A percentile compares a stretch with the other conserved stretches of the same genome.
Evolutionary conservation across 208 protist species (phyloP).

Genomic region (Acanthamoeba rhysodes): DNA sequence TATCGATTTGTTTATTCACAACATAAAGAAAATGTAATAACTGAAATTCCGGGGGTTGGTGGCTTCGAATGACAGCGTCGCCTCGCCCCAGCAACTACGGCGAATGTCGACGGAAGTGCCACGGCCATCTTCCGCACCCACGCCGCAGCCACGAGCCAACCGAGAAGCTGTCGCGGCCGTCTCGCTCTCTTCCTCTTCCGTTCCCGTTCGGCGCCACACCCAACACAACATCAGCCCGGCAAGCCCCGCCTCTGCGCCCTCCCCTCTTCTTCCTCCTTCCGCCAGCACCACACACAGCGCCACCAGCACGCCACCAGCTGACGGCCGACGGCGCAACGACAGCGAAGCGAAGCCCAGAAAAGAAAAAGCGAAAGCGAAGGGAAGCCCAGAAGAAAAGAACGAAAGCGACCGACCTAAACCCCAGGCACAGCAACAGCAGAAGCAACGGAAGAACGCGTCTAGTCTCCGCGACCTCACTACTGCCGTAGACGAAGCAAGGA

Average conservation of each 20-base stretch:
- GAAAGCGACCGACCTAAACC: not conserved
- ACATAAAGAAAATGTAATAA: no score
- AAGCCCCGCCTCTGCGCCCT: not conserved
- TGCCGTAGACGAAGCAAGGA: not conserved
- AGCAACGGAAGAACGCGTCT: not conserved
- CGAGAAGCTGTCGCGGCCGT: not conserved
- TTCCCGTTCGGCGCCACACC: not conserved
- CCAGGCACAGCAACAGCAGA: not conserved
- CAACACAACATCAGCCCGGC: not conserved
- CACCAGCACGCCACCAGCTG: no score
- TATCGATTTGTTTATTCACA: no score
- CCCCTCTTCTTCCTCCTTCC: not conserved
- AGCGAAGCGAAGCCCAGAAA: not conserved
- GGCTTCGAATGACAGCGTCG: not conserved
- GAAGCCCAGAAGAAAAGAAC: not conserved
- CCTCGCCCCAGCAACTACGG: not conserved
- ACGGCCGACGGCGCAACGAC: no score
- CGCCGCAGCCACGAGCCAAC: no score
- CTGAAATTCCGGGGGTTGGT: not conserved
- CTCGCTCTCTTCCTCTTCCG: conserved; percentile 5
- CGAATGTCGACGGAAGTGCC: conserved; percentile 1
- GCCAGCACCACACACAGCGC: not conserved
- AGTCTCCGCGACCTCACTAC: not conserved
- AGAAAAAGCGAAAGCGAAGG: not conserved
- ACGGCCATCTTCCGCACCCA: not conserved